A percentile compares a stretch with the other conserved stretches of the same genome.
phyloP scores from a whole-genome alignment of 192 early-diverging fungal species.

The Coemansia aciculifera region DNA sequence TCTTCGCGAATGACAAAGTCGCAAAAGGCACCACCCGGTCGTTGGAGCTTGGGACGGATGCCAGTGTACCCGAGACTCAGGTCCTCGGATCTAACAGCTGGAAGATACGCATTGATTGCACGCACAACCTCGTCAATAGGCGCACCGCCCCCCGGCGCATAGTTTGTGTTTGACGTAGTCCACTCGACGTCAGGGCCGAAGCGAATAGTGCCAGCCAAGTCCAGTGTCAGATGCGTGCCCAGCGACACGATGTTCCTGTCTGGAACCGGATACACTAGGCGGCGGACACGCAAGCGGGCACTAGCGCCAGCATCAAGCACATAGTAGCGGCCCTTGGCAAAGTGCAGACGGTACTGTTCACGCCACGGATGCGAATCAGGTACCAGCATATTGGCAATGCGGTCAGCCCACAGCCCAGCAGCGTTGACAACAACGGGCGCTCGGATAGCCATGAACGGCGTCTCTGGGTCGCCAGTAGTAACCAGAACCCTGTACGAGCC shows the following conservation, averaged over 20 bases:
- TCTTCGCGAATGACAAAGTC: conserved; percentile 79
- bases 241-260: conserved; percentile 66
- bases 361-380: conserved; percentile 24
- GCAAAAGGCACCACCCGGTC: conserved; percentile 66
- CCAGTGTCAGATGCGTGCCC: conserved; percentile 79
- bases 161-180: conserved; percentile 60
- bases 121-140: conserved; percentile 23
- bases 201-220: conserved; percentile 70
- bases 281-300: conserved; percentile 39
- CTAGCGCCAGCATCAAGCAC: conserved; percentile 43
- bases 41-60: conserved; percentile 81
- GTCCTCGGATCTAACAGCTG: conserved; percentile 56
- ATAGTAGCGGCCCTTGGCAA: conserved; percentile 83
- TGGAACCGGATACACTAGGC: conserved; percentile 81
- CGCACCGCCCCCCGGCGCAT: conserved; percentile 53
- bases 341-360: conserved; percentile 61
- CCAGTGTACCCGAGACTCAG: conserved; percentile 74
- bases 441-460: conserved; percentile 52
- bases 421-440: conserved; percentile 72
- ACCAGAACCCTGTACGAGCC: conserved; percentile 57
- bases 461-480: conserved; percentile 42
- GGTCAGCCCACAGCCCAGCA: conserved; percentile 73
- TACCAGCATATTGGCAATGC: conserved; percentile 57
- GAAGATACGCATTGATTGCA: conserved; percentile 68
- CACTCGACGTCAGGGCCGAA: conserved; percentile 82